Conservation (phyloP, 2,329 filamentous ascomycete genomes). For the Chlorencoelia australis region DNA sequence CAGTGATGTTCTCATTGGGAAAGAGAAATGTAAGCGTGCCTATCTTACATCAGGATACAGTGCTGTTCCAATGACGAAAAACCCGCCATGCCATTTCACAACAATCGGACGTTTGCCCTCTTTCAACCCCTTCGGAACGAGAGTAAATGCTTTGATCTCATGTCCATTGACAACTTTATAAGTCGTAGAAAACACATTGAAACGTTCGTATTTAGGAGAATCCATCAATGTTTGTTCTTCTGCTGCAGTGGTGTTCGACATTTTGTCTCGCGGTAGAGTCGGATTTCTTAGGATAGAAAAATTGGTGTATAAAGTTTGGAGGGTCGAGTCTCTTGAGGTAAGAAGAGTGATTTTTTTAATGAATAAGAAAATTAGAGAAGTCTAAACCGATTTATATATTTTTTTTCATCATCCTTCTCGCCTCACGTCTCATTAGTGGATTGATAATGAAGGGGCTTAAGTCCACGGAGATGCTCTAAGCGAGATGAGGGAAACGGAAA, state of each 20-base stretch:
- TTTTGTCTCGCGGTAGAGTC: no score
- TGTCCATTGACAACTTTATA: constrained; percentile 14
- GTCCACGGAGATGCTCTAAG: no score
- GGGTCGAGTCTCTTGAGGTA: not conserved
- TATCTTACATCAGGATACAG: not conserved
- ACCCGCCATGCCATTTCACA: constrained; percentile 13
- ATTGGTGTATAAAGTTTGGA: not conserved
- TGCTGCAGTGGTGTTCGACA: no score
- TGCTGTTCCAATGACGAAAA: constrained; percentile 4
- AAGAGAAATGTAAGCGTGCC: not conserved
- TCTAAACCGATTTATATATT: no score
- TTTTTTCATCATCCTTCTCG: no score
- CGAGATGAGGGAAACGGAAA: no score
- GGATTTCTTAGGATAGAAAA: no score
- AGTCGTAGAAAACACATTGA: constrained; percentile 7
- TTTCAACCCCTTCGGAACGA: constrained; percentile 8
- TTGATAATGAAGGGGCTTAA: no score
- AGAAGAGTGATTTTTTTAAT: no score
- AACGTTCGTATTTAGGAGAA: constrained; percentile 10
- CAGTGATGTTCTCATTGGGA: constrained; percentile 2
- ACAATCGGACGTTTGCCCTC: constrained; percentile 10
- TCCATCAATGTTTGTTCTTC: no score
- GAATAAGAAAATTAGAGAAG: no score
- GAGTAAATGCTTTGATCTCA: constrained; percentile 8
- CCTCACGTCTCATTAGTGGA: no score